A percentile compares a stretch with the other conserved stretches of the same genome.
Conservation (phyloP, 1,139 yeast genomes). For the Yamadazyma atmosphaerica region DNA sequence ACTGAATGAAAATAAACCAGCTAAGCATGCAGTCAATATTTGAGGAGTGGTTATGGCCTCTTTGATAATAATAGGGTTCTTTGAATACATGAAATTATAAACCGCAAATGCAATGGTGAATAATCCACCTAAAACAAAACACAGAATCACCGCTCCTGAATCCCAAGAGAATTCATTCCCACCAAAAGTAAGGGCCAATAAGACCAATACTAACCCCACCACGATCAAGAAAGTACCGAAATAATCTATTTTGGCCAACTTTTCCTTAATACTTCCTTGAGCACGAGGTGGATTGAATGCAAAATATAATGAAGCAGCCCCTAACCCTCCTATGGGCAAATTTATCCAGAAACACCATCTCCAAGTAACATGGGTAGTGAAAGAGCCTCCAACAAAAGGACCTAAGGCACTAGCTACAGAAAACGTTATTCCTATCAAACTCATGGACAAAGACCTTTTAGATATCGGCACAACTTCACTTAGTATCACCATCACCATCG, state of each 20-base stretch:
- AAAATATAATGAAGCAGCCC: conserved; percentile 42
- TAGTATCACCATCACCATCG: conserved; percentile 57
- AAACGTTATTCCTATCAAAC: conserved; percentile 52
- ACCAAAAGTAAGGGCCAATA: conserved; percentile 38
- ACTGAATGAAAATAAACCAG: conserved; percentile 40
- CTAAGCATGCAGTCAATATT: conserved; percentile 37
- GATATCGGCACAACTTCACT: conserved; percentile 62
- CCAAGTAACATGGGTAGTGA: conserved; percentile 64
- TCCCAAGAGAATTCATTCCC: conserved; percentile 37
- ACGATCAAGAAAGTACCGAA: conserved; percentile 31
- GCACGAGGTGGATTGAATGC: conserved; percentile 60
- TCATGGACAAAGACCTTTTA: conserved; percentile 54
- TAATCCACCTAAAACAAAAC: conserved; percentile 57
- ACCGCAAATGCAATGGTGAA: conserved; percentile 36
- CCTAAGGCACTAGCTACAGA: conserved; percentile 60
- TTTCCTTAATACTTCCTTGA: conserved; percentile 37
- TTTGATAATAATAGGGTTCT: conserved; percentile 47
- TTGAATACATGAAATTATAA: conserved; percentile 50
- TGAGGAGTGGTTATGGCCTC: conserved; percentile 39
- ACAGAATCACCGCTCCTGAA: conserved; percentile 55
- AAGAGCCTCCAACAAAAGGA: conserved; percentile 70
- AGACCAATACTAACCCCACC: conserved; percentile 29
- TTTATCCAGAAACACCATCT: conserved; percentile 80
- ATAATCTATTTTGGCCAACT: conserved; percentile 39
- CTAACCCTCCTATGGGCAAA: conserved; percentile 65